These are phyloP conservation scores for Penicillium malachiteum DNA, from an alignment of 495 filamentous ascomycete genomes.

Conservation along the genomic window DNA sequence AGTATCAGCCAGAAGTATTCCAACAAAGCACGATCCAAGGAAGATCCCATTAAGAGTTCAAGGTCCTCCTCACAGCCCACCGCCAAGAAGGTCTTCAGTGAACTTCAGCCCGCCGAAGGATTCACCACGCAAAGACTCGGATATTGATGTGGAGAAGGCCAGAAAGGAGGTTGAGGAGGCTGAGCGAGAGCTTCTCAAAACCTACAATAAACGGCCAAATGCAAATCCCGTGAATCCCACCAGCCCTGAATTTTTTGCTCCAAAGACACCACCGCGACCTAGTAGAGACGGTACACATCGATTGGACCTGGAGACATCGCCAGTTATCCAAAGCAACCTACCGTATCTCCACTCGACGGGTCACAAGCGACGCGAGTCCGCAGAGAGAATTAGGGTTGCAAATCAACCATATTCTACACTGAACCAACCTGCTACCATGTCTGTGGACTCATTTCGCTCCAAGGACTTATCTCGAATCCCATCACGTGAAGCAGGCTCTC, in stretches of 20 bases:
- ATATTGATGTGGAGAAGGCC: conserved; percentile 24
- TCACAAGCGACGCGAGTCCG: conserved; percentile 44
- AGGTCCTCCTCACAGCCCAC: conserved; percentile 57
- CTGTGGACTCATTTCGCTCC: conserved; percentile 41
- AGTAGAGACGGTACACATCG: conserved; percentile 79
- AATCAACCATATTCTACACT: conserved; percentile 13
- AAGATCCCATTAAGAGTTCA: background rate
- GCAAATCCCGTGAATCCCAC: background rate
- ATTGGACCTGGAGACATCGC: conserved; percentile 60
- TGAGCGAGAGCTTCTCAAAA: conserved; percentile 22
- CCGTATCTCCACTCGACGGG: conserved; percentile 39
- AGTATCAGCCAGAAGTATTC: background rate
- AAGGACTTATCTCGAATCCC: conserved; percentile 35
- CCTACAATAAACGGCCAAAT: background rate
- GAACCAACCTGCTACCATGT: conserved; percentile 31
- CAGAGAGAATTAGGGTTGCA: conserved; percentile 25
- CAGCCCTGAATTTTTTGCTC: conserved; percentile 3
- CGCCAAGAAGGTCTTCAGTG: conserved; percentile 63
- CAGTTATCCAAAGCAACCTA: conserved; percentile 78
- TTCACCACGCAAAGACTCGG: conserved; percentile 9
- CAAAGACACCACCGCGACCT: conserved; percentile 52
- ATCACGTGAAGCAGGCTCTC: conserved; percentile 41
- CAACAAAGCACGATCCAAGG: conserved; percentile 1
- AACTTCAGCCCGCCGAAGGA: conserved; percentile 39
- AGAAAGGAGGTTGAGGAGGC: conserved; percentile 27